These are phyloP conservation scores for Chlorophyllum brunneum DNA, from an alignment of 768 basidiomycete genomes.

Conservation along the genomic window DNA sequence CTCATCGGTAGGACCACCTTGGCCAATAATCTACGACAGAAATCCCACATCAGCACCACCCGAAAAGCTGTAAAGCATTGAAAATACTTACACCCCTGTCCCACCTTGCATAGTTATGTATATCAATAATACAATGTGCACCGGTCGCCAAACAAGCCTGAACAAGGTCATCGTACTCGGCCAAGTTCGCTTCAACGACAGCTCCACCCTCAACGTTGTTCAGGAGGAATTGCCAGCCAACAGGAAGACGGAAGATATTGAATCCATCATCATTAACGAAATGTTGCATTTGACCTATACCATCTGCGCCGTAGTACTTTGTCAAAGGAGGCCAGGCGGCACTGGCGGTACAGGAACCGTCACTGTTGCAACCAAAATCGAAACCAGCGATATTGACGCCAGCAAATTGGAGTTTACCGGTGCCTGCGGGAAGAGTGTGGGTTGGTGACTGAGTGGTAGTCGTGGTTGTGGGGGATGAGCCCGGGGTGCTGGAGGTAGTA, in stretches of 20 bases:
- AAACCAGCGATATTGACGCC: constrained; percentile 56
- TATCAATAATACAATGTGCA: constrained; percentile 51
- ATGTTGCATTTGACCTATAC: constrained; percentile 58
- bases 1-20: constrained; percentile 55
- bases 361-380: constrained; percentile 47
- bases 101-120: constrained; percentile 61
- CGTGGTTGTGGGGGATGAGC: constrained; percentile 6
- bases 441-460: constrained; percentile 15
- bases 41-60: background rate
- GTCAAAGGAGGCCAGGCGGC: constrained; percentile 41
- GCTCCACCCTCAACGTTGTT: constrained; percentile 33
- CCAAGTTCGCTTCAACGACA: constrained; percentile 40
- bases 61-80: background rate
- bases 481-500: constrained; percentile 14
- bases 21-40: constrained; percentile 47
- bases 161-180: constrained; percentile 48
- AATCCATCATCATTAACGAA: constrained; percentile 52
- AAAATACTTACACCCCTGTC: constrained; percentile 32
- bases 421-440: constrained; percentile 24
- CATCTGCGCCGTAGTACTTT: constrained; percentile 40
- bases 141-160: constrained; percentile 46
- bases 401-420: constrained; percentile 31
- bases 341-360: constrained; percentile 37
- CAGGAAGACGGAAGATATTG: constrained; percentile 57
- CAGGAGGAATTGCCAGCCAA: constrained; percentile 55